phyloP scores from a whole-genome alignment of 2,329 filamentous ascomycete genomes.

The Dactylella cylindrospora region DNA sequence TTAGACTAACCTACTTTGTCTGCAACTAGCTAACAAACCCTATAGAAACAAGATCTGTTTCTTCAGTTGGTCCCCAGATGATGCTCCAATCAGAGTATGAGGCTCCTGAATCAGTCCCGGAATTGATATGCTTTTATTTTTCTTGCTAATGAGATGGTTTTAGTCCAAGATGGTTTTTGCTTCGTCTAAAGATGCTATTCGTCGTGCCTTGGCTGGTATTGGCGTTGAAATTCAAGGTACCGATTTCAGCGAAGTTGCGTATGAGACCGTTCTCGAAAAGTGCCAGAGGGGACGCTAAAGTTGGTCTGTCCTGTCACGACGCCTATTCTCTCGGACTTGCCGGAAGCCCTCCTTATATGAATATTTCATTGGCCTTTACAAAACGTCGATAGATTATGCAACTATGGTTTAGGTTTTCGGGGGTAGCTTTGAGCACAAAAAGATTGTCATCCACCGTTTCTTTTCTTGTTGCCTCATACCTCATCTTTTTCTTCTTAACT shows the following conservation, averaged over 20 bases:
- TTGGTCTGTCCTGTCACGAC: not conserved
- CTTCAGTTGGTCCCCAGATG: slow-evolving; percentile 78
- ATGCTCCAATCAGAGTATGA: slow-evolving; percentile 74
- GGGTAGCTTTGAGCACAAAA: slow-evolving; percentile 10
- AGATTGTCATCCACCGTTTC: slow-evolving; percentile 4
- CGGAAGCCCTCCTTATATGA: not conserved
- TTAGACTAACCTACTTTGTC: not conserved
- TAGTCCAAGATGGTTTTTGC: slow-evolving; percentile 89
- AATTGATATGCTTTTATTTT: not conserved
- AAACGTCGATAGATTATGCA: slow-evolving; percentile 8
- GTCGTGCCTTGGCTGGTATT: slow-evolving; percentile 74
- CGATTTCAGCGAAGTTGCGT: slow-evolving; percentile 79
- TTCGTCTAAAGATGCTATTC: slow-evolving; percentile 82
- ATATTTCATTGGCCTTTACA: not conserved
- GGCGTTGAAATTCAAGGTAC: slow-evolving; percentile 80
- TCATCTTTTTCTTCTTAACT: no score
- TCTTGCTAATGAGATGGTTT: not conserved
- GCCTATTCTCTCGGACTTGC: not conserved
- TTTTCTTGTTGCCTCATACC: slow-evolving; percentile 3
- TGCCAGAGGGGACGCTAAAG: slow-evolving; percentile 52
- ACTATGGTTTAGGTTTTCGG: slow-evolving; percentile 8
- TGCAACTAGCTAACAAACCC: slow-evolving; percentile 38
- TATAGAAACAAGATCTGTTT: slow-evolving; percentile 74
- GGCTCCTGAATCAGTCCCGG: no score
- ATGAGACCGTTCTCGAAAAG: slow-evolving; percentile 67